Base-by-base conservation (phyloP, 106 monocot species). In the Apostasia ramifera region DNA sequence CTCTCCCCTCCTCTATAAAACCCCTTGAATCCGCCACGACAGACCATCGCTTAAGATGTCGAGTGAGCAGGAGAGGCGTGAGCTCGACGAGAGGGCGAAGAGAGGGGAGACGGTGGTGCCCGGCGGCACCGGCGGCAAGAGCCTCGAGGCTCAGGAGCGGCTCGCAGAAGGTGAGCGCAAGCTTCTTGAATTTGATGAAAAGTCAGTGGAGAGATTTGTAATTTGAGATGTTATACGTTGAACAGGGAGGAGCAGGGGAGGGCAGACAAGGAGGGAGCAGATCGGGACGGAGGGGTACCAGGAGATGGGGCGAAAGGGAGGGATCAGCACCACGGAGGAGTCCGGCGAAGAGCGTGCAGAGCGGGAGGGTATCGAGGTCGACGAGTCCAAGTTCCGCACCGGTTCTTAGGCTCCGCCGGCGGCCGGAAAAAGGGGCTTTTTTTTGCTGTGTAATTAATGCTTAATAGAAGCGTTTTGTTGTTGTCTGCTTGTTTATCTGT, bases 81-180 rank as follows among this genome's bases (percentile, higher is more conserved):
- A 93, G 68, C 79, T 89, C 39, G 89, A 93, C 57, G 81, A 66
- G 9, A 63, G 63, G 61, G 92, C 88, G 1, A 73, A 59, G 69
- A 73, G 83, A 52, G 89, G 89, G 0, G 82, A 86, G 86, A 88
- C 82, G 10, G 89, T 89, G 7, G 80, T 89, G 26, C 86, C 89
- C n/a, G 89, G 93, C 8, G 93, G 93, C 7, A 93, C 84, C 12
- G 89, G 93, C 8, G 89, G 89, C 40, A 93, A 80, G 82, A 93
- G 86, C 81, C 79, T 93, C 8, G 84, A 86, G 63, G 89, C 86
- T 8, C 93, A 89, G 53, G 82, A 85, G 48, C 74, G 82, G 70
- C 79, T 86, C 8, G 80, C 83, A 9, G 89, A 90, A 83, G 89
- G 88, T 88, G 15, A 43, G 46, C 8, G 53, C 26, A 26, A 26